phyloP scores from a whole-genome alignment of 1,139 yeast genomes.

The Lodderomyces orthopsilosis region DNA sequence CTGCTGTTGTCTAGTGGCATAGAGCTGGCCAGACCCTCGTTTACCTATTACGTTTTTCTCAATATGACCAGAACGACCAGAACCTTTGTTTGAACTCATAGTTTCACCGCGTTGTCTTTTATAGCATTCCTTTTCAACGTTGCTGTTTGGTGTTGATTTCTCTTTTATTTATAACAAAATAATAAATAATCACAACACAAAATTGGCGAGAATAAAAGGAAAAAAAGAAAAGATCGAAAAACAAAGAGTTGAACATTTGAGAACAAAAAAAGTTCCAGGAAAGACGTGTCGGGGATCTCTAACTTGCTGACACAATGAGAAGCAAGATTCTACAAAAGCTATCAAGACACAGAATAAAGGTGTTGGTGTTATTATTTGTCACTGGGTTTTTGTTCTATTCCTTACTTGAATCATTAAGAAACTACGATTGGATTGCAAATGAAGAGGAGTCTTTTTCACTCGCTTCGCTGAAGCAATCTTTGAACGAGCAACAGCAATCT shows the following conservation, averaged over 20 bases:
- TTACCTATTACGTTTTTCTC: conserved; percentile 47
- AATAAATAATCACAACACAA: background rate
- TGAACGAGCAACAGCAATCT: background rate
- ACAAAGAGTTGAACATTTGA: background rate
- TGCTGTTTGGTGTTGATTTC: too few species aligned
- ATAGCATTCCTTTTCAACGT: too few species aligned
- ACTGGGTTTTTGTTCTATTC: conserved; percentile 3
- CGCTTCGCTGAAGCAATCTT: background rate
- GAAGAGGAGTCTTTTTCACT: conserved; percentile 4
- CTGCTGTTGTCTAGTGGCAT: conserved; percentile 13
- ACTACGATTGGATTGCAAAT: background rate
- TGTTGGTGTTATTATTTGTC: conserved; percentile 1
- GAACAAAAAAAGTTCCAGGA: background rate
- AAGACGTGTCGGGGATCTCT: background rate
- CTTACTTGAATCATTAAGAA: conserved; percentile 1
- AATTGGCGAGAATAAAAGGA: background rate
- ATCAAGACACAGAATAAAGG: conserved; percentile 8
- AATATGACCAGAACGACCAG: conserved; percentile 71
- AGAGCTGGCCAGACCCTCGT: conserved; percentile 17
- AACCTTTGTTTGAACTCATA: conserved; percentile 32
- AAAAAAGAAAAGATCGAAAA: background rate
- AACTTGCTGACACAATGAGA: conserved; percentile 2
- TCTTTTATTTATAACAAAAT: too few species aligned
- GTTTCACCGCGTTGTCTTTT: background rate
- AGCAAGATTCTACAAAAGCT: conserved; percentile 6